These are phyloP conservation scores for Hanseniaspora gamundiae DNA, from an alignment of 1,139 yeast species.

Conservation along the genomic window DNA sequence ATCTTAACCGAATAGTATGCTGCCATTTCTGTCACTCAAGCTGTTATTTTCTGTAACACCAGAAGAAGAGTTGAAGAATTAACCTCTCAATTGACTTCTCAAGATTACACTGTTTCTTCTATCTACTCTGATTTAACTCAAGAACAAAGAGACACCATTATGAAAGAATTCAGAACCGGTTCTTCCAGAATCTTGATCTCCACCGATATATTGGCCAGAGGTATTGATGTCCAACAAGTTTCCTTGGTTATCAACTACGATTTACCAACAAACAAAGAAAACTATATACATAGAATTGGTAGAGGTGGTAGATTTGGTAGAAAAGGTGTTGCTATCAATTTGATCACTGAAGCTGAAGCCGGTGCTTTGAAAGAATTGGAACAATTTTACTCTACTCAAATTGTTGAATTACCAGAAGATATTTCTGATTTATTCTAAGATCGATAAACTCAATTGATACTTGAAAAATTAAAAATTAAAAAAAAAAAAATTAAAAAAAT, in stretches of 20 bases:
- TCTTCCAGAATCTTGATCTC: constrained; percentile 94
- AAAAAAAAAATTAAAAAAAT: not conserved
- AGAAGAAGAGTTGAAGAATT: constrained; percentile 93
- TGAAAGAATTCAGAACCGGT: constrained; percentile 98
- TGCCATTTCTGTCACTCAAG: constrained; percentile 95
- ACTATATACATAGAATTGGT: constrained; percentile 99
- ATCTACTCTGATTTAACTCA: constrained; percentile 98
- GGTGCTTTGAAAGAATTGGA: constrained; percentile 95
- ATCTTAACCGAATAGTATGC: constrained; percentile 95
- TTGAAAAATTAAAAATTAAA: not conserved
- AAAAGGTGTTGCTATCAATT: constrained; percentile 99
- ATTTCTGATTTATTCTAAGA: constrained; percentile 59
- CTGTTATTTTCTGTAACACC: constrained; percentile 99
- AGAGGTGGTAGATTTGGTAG: constrained; percentile 99
- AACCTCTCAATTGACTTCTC: constrained; percentile 73
- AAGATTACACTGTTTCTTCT: constrained; percentile 90
- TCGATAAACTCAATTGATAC: constrained; percentile 1
- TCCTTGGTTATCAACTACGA: constrained; percentile 97
- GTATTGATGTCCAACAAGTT: constrained; percentile 99
- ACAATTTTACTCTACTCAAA: constrained; percentile 96
- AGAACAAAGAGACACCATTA: constrained; percentile 92
- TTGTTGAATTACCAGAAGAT: constrained; percentile 95
- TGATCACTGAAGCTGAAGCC: constrained; percentile 84
- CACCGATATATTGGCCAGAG: constrained; percentile 98
- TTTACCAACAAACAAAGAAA: constrained; percentile 93